Conservation (phyloP, 768 basidiomycete genomes). For the Pholiota conissans region DNA sequence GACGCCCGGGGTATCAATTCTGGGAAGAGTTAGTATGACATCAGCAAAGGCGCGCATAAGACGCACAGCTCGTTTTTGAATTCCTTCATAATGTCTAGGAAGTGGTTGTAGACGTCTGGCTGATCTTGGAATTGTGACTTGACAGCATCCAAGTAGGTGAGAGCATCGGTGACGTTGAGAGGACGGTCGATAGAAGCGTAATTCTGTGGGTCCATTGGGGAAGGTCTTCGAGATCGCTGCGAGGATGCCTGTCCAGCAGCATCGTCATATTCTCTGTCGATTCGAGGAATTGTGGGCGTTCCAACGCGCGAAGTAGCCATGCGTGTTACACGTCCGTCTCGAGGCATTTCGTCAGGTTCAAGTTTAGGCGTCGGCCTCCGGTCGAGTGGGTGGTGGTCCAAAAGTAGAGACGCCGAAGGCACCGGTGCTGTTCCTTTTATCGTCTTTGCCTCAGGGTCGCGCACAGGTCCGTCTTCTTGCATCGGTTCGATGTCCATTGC, state of each 20-base stretch:
- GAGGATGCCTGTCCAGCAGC: conserved; percentile 9
- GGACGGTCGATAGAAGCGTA: conserved; percentile 51
- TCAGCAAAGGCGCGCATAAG: not conserved
- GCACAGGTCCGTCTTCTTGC: conserved; percentile 11
- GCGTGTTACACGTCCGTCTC: conserved; percentile 6
- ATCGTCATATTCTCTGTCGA: not conserved
- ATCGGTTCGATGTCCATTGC: conserved; percentile 13
- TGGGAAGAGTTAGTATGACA: conserved; percentile 27
- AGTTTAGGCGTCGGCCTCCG: conserved; percentile 10
- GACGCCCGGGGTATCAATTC: conserved; percentile 97
- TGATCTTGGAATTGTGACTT: conserved; percentile 89
- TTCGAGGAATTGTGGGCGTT: not conserved
- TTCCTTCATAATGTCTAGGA: conserved; percentile 98
- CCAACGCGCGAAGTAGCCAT: conserved; percentile 8
- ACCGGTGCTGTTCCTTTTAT: not conserved
- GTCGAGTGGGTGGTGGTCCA: conserved; percentile 7
- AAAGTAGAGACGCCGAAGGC: conserved; percentile 1
- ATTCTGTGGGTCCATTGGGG: conserved; percentile 29
- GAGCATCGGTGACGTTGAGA: conserved; percentile 90
- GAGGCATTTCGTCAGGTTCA: not conserved
- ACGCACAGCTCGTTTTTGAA: conserved; percentile 92
- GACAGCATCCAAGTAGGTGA: conserved; percentile 91
- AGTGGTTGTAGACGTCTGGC: conserved; percentile 94
- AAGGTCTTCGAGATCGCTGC: conserved; percentile 23
- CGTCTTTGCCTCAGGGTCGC: not conserved